phyloP scores from a whole-genome alignment of 2,329 filamentous ascomycete species.

The Talaromyces sp. region DNA sequence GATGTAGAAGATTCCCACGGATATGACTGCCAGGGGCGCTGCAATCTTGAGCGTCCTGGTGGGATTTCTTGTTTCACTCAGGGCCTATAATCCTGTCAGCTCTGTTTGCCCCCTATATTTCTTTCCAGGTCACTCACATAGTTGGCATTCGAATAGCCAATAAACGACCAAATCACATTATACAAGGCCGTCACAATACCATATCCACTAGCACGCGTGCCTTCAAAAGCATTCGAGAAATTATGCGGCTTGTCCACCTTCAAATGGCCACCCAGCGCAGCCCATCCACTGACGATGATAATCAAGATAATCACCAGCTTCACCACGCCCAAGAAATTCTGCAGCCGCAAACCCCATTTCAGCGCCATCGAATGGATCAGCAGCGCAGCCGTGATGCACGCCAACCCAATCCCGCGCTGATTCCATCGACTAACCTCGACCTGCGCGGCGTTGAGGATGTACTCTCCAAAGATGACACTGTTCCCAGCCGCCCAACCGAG shows the following conservation, averaged over 20 bases:
- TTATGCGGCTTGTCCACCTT: constrained; percentile 32
- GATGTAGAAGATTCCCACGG: constrained; percentile 53
- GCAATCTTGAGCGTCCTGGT: constrained; percentile 55
- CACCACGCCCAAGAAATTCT: constrained; percentile 45
- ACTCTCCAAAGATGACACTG: constrained; percentile 49
- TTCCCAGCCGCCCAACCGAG: constrained; percentile 50
- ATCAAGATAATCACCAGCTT: constrained; percentile 48
- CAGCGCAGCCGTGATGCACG: constrained; percentile 44
- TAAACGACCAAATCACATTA: constrained; percentile 58
- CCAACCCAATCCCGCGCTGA: constrained; percentile 44
- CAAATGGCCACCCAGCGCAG: constrained; percentile 34
- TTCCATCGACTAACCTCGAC: constrained; percentile 43
- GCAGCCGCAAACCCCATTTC: constrained; percentile 43
- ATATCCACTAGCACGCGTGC: constrained; percentile 30
- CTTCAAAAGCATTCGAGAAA: constrained; percentile 34
- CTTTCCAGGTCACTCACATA: constrained; percentile 39
- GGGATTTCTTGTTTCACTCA: constrained; percentile 54
- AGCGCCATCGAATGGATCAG: constrained; percentile 44
- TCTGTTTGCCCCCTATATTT: not conserved
- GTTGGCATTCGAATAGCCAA: constrained; percentile 58
- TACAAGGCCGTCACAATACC: constrained; percentile 56
- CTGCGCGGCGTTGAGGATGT: constrained; percentile 44
- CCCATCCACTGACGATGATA: constrained; percentile 39
- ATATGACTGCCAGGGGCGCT: constrained; percentile 49
- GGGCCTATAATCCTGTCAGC: constrained; percentile 20